Evolutionary conservation across 768 basidiomycete genomes (phyloP).

Genomic region (Trichaptum fuscoviolaceum): DNA sequence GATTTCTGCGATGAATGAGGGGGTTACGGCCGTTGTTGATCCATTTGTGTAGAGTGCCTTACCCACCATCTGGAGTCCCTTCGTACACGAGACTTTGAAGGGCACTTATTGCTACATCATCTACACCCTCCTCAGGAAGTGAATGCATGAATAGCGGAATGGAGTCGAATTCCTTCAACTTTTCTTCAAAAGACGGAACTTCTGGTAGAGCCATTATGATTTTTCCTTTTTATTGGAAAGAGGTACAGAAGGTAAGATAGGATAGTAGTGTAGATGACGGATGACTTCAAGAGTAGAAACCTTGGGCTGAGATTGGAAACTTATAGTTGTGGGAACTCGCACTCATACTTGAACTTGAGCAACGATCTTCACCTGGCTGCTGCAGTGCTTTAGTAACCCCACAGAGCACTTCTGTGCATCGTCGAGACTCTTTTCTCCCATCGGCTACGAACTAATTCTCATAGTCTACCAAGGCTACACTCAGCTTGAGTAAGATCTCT

Average conservation of each 20-base stretch:
- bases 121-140: constrained; percentile 62
- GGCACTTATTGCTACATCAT: constrained; percentile 69
- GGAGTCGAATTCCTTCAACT: constrained; percentile 47
- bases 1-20: constrained; percentile 49
- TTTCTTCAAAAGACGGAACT: constrained; percentile 22
- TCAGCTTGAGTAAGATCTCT: too few relatives aligned
- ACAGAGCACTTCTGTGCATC: too few relatives aligned
- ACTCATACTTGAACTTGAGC: too few relatives aligned
- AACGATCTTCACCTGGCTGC: too few relatives aligned
- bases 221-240: neutral
- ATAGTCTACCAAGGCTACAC: too few relatives aligned
- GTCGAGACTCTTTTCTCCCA: too few relatives aligned
- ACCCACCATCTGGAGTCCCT: constrained; percentile 90
- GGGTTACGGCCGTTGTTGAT: neutral
- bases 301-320: too few relatives aligned
- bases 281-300: neutral
- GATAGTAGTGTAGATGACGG: neutral
- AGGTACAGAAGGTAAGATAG: neutral
- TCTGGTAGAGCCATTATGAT: neutral
- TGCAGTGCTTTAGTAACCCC: too few relatives aligned
- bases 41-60: constrained; percentile 13
- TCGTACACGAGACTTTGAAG: constrained; percentile 83
- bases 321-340: too few relatives aligned
- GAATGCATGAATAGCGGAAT: constrained; percentile 92
- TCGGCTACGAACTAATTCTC: too few relatives aligned